Evolutionary conservation across 495 filamentous ascomycete genomes (phyloP).

Genomic region (Platismatia glauca): DNA sequence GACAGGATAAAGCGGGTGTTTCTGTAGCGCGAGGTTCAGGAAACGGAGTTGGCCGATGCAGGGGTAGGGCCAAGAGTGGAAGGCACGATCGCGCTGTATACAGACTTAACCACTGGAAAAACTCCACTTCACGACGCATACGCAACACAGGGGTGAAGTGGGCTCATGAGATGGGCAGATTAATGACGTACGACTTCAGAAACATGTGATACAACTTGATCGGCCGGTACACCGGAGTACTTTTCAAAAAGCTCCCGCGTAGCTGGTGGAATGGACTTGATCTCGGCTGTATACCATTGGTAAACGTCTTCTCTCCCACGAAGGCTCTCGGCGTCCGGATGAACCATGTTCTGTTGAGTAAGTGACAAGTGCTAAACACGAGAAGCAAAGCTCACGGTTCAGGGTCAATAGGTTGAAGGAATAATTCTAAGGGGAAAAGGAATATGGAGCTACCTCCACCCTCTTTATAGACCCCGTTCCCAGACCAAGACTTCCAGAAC

Average conservation of each 20-base stretch:
- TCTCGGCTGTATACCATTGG: constrained; percentile 7
- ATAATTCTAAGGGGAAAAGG: no score
- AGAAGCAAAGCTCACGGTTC: no score
- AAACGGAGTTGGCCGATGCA: constrained; percentile 48
- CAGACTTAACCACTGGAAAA: neutral
- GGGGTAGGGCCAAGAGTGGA: constrained; percentile 37
- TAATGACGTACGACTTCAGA: constrained; percentile 34
- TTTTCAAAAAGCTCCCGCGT: constrained; percentile 34
- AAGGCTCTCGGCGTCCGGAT: neutral
- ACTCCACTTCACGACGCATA: no score
- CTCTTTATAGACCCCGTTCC: no score
- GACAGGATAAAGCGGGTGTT: constrained; percentile 29
- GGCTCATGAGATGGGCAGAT: neutral
- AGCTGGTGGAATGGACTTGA: constrained; percentile 1
- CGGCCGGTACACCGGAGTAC: constrained; percentile 39
- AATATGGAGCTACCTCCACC: no score
- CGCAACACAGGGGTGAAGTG: neutral
- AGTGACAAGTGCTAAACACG: no score
- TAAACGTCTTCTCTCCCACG: neutral
- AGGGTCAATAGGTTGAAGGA: no score
- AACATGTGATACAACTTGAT: constrained; percentile 40
- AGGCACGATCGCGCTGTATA: constrained; percentile 32
- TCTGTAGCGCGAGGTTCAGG: constrained; percentile 36
- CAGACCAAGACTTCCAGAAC: no score
- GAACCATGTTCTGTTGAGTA: neutral